Evolutionary conservation across 2,329 filamentous ascomycete species (phyloP), one percentile per base, ranked within the genome.

Genomic region (Stachybotrys chartarum): DNA sequence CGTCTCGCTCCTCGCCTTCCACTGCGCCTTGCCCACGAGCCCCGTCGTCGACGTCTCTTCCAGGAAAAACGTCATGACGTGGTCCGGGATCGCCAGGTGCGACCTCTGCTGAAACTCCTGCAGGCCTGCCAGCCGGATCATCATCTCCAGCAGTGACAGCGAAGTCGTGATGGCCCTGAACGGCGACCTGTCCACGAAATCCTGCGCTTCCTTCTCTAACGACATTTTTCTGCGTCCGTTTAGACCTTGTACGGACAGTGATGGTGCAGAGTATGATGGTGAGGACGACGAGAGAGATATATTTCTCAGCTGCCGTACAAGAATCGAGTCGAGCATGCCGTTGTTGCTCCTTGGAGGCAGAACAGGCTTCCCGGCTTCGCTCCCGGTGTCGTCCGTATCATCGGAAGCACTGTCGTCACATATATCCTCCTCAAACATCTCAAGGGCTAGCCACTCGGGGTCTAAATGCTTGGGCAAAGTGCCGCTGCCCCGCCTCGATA

Each of bases 51-150:
- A 82, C 2, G 77, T 78, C 55, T 83, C 79, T 57, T 83, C 80
- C 16, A 97, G 77, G 73, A 96, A 97, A 74, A 96, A 95, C 53
- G 87, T 91, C 46, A 96, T 77, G 2, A 96, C 83, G 63, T 96
- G 90, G 67, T 97, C 92, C 1, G 89, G 89, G 58, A 96, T 94
- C 7, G 90, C 83, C n/a, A 96, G 80, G 64, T 96, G 91, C 0
- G 90, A 91, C 46, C 84, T 82, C 75, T 97, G 92, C 67, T 96
- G 89, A 69, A 94, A 96, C 74, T 96, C 91, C 67, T 96, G 92
- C 14, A 96, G 81, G 24, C 91, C 90, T 5, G 88, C 86, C 50
- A 97, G 80, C 47, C 93, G 90, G 50, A 96, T 82, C 35, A 96
- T 78, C 77, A 93, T 94, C 70, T 97, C 92, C 54, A 97, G 82